phyloP scores from a whole-genome alignment of 345 rosid genomes.

The Pugionium cornutum region DNA sequence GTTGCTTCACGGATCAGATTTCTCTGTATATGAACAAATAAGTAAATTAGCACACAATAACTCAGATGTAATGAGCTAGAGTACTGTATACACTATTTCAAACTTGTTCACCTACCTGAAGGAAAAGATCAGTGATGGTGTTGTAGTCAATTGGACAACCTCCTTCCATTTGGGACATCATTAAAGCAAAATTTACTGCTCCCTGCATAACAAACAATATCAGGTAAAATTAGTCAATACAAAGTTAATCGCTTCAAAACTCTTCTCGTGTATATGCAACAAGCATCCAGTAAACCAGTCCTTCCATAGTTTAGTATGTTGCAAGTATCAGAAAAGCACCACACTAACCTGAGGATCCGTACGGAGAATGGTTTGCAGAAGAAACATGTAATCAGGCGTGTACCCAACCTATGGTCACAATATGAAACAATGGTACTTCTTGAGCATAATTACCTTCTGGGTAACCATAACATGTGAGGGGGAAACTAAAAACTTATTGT shows the following conservation, averaged over 20 bases:
- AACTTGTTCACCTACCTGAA: constrained; percentile 64
- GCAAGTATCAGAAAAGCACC: constrained; percentile 25
- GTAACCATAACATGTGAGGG: constrained; percentile 7
- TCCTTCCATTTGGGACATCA: constrained; percentile 99
- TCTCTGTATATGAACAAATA: constrained; percentile 55
- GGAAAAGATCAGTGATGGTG: constrained; percentile 97
- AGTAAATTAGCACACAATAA: constrained; percentile 20
- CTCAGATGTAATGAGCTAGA: constrained; percentile 13
- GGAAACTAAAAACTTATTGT: not conserved
- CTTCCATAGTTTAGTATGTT: constrained; percentile 14
- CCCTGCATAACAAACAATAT: constrained; percentile 56
- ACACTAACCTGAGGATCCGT: constrained; percentile 91
- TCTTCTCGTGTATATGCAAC: constrained; percentile 15
- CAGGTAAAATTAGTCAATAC: constrained; percentile 13
- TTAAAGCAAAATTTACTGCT: constrained; percentile 97
- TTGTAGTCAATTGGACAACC: constrained; percentile 99
- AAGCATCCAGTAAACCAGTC: constrained; percentile 21
- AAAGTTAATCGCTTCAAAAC: constrained; percentile 11
- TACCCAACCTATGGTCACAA: constrained; percentile 80
- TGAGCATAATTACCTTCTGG: constrained; percentile 19
- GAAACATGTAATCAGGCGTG: constrained; percentile 97
- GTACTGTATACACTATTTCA: constrained; percentile 8
- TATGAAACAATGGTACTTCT: constrained; percentile 26
- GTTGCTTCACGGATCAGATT: constrained; percentile 98
- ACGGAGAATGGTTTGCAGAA: constrained; percentile 98